These are phyloP conservation scores for Paracamarosporium sp. DNA, from an alignment of 2,329 filamentous ascomycete genomes.

Conservation along the genomic window DNA sequence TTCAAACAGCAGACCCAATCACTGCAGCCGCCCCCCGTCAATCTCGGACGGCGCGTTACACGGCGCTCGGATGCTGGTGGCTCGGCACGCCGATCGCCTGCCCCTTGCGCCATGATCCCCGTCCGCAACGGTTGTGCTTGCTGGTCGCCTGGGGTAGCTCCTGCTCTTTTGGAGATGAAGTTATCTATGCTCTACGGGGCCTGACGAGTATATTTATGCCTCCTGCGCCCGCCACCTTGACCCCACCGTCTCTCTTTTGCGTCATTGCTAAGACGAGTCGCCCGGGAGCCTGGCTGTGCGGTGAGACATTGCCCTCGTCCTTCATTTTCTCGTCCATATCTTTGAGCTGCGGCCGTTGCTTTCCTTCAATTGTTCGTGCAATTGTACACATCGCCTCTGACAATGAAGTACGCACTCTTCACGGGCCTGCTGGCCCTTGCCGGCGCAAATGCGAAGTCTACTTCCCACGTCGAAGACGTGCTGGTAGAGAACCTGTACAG, in stretches of 20 bases:
- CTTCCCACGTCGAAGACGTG: conserved; percentile 35
- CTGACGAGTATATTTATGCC: neutral
- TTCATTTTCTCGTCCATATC: conserved; percentile 3
- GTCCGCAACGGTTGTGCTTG: conserved; percentile 1
- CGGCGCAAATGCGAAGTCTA: conserved; percentile 33
- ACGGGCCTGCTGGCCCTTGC: conserved; percentile 42
- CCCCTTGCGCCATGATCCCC: neutral
- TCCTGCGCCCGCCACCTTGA: neutral
- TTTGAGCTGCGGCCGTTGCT: neutral
- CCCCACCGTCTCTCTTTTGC: conserved; percentile 1
- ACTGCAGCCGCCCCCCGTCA: neutral
- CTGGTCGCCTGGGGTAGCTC: neutral
- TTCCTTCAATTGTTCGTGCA: conserved; percentile 2
- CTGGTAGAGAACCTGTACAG: conserved; percentile 39
- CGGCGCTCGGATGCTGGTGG: neutral
- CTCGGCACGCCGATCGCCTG: conserved; percentile 4
- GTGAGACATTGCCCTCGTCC: neutral
- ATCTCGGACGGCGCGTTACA: neutral
- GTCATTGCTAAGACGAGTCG: neutral
- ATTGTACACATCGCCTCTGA: neutral
- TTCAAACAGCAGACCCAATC: conserved; percentile 4
- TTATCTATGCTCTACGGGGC: conserved; percentile 1
- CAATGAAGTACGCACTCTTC: conserved; percentile 40
- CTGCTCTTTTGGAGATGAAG: neutral
- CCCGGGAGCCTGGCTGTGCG: neutral